Evolutionary conservation across 2,329 filamentous ascomycete genomes (phyloP).

Genomic region (Pseudogymnoascus sp.): DNA sequence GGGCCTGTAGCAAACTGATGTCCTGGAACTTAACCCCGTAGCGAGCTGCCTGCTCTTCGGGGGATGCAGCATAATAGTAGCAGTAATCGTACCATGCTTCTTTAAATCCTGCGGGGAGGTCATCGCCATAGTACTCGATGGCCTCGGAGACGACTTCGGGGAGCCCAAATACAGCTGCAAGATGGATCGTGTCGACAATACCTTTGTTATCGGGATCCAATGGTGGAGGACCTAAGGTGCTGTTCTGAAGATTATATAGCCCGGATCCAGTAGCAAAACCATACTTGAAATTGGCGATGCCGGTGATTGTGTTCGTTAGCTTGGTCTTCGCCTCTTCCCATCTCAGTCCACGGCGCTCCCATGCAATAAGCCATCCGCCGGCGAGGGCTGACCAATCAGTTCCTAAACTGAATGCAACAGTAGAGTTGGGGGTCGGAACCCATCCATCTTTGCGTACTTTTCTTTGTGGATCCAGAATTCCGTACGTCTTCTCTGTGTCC

Average conservation of each 20-base stretch:
- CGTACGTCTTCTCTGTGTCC: constrained; percentile 46
- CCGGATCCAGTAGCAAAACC: constrained; percentile 52
- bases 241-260: constrained; percentile 43
- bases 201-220: constrained; percentile 41
- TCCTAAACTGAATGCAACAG: constrained; percentile 45
- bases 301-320: constrained; percentile 40
- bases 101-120: constrained; percentile 42
- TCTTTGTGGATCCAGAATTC: constrained; percentile 47
- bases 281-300: constrained; percentile 48
- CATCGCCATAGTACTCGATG: constrained; percentile 40
- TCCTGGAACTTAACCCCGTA: constrained; percentile 46
- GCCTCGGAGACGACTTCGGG: constrained; percentile 51
- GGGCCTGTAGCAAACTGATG: constrained; percentile 45
- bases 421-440: constrained; percentile 35
- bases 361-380: constrained; percentile 51
- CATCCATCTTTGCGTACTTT: constrained; percentile 51
- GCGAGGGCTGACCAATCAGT: constrained; percentile 54
- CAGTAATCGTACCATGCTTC: constrained; percentile 54
- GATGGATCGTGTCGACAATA: constrained; percentile 40
- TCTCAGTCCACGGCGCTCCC: constrained; percentile 47
- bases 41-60: constrained; percentile 43
- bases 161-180: constrained; percentile 52
- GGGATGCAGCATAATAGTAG: constrained; percentile 46
- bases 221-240: constrained; percentile 45
- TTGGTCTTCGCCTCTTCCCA: constrained; percentile 47